phyloP scores from a whole-genome alignment of 2,329 filamentous ascomycete species.

The Aspergillus pseudotamarii region DNA sequence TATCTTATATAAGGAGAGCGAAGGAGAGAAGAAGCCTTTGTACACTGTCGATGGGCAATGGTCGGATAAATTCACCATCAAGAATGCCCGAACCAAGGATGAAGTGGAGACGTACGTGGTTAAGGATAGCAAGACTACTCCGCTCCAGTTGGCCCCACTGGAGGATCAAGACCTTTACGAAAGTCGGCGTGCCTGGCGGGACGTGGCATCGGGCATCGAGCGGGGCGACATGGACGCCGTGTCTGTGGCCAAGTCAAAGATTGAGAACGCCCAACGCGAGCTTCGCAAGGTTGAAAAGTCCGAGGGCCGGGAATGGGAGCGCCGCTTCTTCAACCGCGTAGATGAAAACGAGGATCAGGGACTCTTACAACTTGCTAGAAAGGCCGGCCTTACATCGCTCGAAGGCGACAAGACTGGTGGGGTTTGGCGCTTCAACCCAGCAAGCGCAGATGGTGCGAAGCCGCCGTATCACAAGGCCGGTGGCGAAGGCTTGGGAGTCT shows the following conservation, averaged over 20 bases:
- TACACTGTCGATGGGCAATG: slow-evolving; percentile 87
- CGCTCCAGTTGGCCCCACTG: slow-evolving; percentile 70
- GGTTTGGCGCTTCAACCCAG: slow-evolving; percentile 68
- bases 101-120: slow-evolving; percentile 65
- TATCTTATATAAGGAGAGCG: slow-evolving; percentile 67
- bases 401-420: slow-evolving; percentile 70
- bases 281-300: slow-evolving; percentile 72
- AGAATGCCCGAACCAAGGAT: slow-evolving; percentile 61
- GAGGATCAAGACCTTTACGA: slow-evolving; percentile 85
- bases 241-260: slow-evolving; percentile 77
- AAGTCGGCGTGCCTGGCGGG: slow-evolving; percentile 82
- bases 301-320: slow-evolving; percentile 77
- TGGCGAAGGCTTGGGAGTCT: slow-evolving; percentile 43
- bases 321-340: slow-evolving; percentile 72
- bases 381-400: slow-evolving; percentile 44
- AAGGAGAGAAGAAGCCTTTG: slow-evolving; percentile 69
- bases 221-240: slow-evolving; percentile 83
- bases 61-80: slow-evolving; percentile 80
- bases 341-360: slow-evolving; percentile 40
- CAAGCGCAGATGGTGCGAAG: slow-evolving; percentile 50
- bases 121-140: slow-evolving; percentile 60
- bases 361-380: slow-evolving; percentile 48
- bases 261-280: slow-evolving; percentile 85
- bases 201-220: slow-evolving; percentile 78
- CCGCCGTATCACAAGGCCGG: slow-evolving; percentile 48